Percentiles rank a stretch among this genome's conserved stretches.
phyloP scores from a whole-genome alignment of 768 basidiomycete species.

The Trametes sanguinea region DNA sequence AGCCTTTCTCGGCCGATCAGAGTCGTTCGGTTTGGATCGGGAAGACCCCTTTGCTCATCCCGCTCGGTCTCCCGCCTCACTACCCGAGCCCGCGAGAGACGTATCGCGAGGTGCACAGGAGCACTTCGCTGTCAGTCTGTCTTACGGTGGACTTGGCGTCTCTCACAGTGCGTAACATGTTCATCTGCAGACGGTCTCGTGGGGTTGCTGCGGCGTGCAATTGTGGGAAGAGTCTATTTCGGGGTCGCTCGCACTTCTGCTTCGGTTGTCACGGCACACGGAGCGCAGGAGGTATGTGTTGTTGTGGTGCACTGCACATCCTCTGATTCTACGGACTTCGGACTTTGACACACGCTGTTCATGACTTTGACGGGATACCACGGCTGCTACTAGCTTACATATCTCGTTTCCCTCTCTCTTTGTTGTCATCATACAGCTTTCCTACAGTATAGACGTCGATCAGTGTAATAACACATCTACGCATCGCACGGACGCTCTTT shows the following conservation, averaged over 20 bases:
- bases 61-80: no score
- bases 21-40: no score
- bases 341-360: constrained; percentile 1
- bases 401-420: not conserved
- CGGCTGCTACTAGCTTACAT: not conserved
- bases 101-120: no score
- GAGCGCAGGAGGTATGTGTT: no score
- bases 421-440: constrained; percentile 6
- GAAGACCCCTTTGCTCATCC: no score
- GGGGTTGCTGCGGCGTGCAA: constrained; percentile 2
- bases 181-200: not conserved
- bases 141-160: not conserved
- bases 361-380: constrained; percentile 7
- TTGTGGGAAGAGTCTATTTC: not conserved
- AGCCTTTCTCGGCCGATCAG: no score
- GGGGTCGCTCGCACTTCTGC: not conserved
- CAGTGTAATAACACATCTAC: constrained; percentile 13
- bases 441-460: constrained; percentile 9
- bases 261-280: not conserved
- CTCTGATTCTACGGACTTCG: not conserved
- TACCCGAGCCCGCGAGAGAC: not conserved
- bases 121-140: not conserved
- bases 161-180: no score
- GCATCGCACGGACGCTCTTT: not conserved
- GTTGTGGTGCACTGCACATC: not conserved